phyloP scores from a whole-genome alignment of 345 rosid species.

The Fremontodendron californicum region DNA sequence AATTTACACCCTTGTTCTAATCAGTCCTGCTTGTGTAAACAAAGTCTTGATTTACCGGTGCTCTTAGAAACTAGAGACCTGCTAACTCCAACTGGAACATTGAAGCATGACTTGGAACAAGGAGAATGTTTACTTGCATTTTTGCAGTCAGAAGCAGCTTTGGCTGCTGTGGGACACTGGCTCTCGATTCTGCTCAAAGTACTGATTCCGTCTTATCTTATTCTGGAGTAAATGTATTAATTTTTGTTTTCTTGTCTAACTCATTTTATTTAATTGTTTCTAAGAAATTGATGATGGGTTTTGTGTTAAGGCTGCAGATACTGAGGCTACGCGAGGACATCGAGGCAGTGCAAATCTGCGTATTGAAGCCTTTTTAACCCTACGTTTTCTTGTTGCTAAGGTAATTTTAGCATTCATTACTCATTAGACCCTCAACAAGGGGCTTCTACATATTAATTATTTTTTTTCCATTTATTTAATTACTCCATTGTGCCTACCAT shows the following conservation, averaged over 20 bases:
- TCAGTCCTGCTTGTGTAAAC: slow-evolving; percentile 60
- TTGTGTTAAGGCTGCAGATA: slow-evolving; percentile 71
- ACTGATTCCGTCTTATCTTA: slow-evolving; percentile 15
- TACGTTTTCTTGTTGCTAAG: slow-evolving; percentile 83
- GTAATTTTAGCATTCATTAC: slow-evolving; percentile 32
- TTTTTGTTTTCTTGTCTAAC: not conserved
- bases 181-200: slow-evolving; percentile 89
- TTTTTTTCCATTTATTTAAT: not conserved
- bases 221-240: not conserved
- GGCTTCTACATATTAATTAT: not conserved
- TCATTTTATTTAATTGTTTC: not conserved
- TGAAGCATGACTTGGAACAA: slow-evolving; percentile 25
- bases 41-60: slow-evolving; percentile 46
- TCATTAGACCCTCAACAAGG: not conserved
- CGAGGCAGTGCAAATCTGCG: slow-evolving; percentile 78
- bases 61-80: slow-evolving; percentile 38
- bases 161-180: slow-evolving; percentile 90
- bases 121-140: slow-evolving; percentile 72
- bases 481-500: not conserved
- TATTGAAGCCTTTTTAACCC: slow-evolving; percentile 68
- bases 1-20: slow-evolving; percentile 52
- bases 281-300: slow-evolving; percentile 21
- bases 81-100: slow-evolving; percentile 25
- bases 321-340: slow-evolving; percentile 77
- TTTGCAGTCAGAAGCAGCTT: slow-evolving; percentile 76